Evolutionary conservation across 345 rosid genomes (phyloP).

Genomic region (Dovyalis caffra): DNA sequence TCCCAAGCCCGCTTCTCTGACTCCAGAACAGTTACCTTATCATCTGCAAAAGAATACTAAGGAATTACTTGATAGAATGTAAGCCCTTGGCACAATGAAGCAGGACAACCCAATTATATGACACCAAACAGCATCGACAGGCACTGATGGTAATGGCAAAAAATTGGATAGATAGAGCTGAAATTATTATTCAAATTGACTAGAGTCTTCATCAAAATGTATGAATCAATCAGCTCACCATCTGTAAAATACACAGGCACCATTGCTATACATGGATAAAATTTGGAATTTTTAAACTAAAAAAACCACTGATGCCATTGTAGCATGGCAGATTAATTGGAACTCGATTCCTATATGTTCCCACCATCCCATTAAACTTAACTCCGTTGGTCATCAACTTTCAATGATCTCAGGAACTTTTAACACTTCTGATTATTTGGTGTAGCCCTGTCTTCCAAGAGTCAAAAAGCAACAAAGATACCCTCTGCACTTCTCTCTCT

Average conservation of each 20-base stretch:
- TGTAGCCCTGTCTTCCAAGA: neutral
- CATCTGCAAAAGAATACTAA: conserved; percentile 46
- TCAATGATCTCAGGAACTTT: neutral
- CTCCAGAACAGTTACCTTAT: conserved; percentile 78
- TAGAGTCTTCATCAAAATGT: neutral
- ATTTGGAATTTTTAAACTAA: neutral
- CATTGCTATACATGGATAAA: neutral
- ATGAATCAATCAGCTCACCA: neutral
- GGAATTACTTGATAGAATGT: neutral
- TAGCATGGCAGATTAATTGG: neutral
- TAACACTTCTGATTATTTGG: neutral
- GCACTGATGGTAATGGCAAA: neutral
- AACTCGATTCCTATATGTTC: neutral
- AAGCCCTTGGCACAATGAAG: neutral
- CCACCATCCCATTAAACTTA: neutral
- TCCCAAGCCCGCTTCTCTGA: conserved; percentile 84
- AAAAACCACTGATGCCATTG: neutral
- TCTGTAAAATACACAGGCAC: neutral
- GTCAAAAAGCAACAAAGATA: neutral
- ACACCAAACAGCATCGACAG: conserved; percentile 3
- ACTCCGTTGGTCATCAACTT: neutral
- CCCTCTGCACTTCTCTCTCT: neutral
- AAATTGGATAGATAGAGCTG: neutral
- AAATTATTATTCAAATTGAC: neutral
- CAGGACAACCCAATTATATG: neutral